Base-by-base conservation (phyloP, 2,329 filamentous ascomycete species). In the Elsinoe fawcettii region DNA sequence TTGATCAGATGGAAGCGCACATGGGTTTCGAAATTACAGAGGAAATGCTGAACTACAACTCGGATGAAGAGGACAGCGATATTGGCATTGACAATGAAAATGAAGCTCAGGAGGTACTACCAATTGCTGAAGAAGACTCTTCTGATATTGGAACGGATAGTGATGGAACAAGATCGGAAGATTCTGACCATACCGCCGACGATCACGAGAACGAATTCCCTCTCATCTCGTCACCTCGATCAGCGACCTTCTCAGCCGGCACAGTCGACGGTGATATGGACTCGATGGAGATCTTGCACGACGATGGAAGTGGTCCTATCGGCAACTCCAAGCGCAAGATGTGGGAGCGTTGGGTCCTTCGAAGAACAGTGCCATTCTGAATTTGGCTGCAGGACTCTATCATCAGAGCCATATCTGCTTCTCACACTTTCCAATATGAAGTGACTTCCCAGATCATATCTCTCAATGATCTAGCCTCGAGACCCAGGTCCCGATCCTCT, bases 271-370 rank as follows among this genome's bases (percentile, higher is more conserved):
- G 62, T 9, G 70, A 69, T 65, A 64, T 71, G 55, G 70, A 73
- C 46, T 71, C 67, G 55, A 68, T 71, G 6, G 75, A 78, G 23
- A 70, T 73, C 20, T 66, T 80, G 5, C 73, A 70, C 14, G 79
- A 81, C 61, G 73, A 80, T 61, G 77, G 77, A 1, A 59, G 69
- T 2, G 66, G 65, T 37, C 76, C 80, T 3, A 72, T 70, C n/a
- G 73, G 32, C 20, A 18, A 75, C 60, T 63, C 67, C 34, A 76
- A 80, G 62, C 73, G 79, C 54, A 80, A 80, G 62, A 70, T 74
- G 55, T 81, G 78, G 79, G 78, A 82, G 66, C 74, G 74, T 62
- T 82, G 79, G 79, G 76, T 78, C 11, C 64, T 80, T 11, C 68
- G 75, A 47, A 67, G 74, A 60, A 37, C 30, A 22, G 25, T 18